Base-by-base conservation (phyloP, 2,329 filamentous ascomycete genomes). In the Grosmannia clavigera region DNA sequence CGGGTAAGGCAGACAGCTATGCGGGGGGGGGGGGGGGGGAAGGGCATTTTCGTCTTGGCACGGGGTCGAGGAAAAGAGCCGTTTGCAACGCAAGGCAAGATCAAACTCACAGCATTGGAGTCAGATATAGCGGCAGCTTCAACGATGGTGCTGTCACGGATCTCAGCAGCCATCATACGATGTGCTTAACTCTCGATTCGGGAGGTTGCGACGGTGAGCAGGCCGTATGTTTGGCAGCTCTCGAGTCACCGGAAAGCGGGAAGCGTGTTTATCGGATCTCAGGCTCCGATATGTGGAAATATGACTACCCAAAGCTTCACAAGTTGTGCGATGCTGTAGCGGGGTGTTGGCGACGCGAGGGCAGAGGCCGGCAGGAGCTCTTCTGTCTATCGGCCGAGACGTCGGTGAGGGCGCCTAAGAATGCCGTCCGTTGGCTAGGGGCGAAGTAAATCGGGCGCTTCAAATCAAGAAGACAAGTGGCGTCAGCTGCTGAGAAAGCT, bases 151-250 rank as follows among this genome's bases (percentile, higher is more conserved):
- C 77, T 73, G 71, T 76, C 73, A 70, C 76, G 75, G 75, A 78
- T 76, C 79, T 81, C 81, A 77, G 80, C 80, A 78, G 81, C 81
- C 81, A 84, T 84, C 80, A 81, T 84, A 79, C 80, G 80, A 78
- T 72, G 74, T 75, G 70, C 70, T 67, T 69, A 69, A 70, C 68
- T 67, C 68, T 70, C 60, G 65, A 63, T 61, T 58, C 62, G 63
- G 61, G 51, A 58, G 12, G 46, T n/a, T 50, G 53, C 33, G 55
- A 60, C 27, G 59, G 64, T 57, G 61, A 58, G 60, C 61, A 12
- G 27, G 27, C 40, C 40, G 64, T 65, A 59, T 62, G 58, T 33
- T 48, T 40, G 33, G 58, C 35, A 52, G 58, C 58, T 62, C 53
- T 58, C 62, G 56, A 52, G 59, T 66, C 63, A 61, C 61, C 57